These are phyloP conservation scores for Leishmania braziliensis DNA, from an alignment of 208 protist genomes.

Conservation along the genomic window DNA sequence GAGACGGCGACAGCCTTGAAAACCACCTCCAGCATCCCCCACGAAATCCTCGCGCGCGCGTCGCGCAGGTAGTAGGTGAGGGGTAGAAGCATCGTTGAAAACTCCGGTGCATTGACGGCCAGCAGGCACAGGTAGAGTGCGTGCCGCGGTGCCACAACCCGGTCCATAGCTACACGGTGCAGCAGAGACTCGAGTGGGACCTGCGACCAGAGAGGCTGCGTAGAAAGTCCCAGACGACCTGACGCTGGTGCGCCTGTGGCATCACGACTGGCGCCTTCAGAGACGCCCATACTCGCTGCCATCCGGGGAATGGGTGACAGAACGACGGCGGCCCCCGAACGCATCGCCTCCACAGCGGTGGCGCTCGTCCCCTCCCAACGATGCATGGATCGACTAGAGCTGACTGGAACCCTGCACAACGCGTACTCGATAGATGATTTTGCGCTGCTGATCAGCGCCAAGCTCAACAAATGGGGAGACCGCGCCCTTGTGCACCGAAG, in stretches of 20 bases:
- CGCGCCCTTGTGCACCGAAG: neutral
- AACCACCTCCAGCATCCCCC: conserved; percentile 30
- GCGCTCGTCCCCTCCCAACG: neutral
- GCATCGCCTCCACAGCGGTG: neutral
- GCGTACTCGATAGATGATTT: conserved; percentile 18
- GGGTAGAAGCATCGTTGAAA: conserved; percentile 29
- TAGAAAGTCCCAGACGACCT: neutral
- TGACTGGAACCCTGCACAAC: neutral
- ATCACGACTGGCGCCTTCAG: neutral
- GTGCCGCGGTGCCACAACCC: conserved; percentile 32
- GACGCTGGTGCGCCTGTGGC: neutral
- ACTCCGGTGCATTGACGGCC: conserved; percentile 29
- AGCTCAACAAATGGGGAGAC: neutral
- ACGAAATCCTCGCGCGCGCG: conserved; percentile 22
- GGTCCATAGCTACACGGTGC: conserved; percentile 32
- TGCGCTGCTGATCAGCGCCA: conserved; percentile 11
- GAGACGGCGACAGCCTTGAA: conserved; percentile 40
- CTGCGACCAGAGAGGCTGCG: conserved; percentile 16
- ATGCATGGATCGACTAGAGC: neutral
- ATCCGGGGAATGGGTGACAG: neutral
- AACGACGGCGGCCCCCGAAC: neutral
- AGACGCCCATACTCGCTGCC: neutral
- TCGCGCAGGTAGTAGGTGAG: conserved; percentile 32
- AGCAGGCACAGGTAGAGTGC: conserved; percentile 33
- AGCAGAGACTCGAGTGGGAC: conserved; percentile 30